Evolutionary conservation across 495 filamentous ascomycete genomes (phyloP).

Genomic region (Trichoderma orchidacearum): DNA sequence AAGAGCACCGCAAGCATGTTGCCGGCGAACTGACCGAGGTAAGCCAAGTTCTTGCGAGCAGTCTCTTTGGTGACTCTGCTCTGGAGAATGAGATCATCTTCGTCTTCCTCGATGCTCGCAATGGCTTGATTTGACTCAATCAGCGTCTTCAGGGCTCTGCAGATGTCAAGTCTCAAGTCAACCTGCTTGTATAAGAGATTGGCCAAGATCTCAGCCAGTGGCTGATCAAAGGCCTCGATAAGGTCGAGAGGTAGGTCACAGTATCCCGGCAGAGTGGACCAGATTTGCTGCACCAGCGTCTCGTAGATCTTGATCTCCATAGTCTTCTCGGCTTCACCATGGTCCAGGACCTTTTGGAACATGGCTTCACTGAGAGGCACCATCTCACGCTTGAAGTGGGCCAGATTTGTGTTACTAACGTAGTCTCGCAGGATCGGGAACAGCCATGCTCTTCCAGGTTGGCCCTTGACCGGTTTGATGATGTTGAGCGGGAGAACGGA

Average conservation of each 20-base stretch:
- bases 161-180: constrained; percentile 73
- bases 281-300: constrained; percentile 88
- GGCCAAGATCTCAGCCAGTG: constrained; percentile 81
- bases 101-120: constrained; percentile 36
- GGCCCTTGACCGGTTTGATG: constrained; percentile 53
- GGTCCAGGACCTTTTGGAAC: constrained; percentile 76
- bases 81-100: constrained; percentile 55
- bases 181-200: constrained; percentile 88
- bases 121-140: constrained; percentile 86
- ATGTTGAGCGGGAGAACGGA: constrained; percentile 76
- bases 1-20: constrained; percentile 91
- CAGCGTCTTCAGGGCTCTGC: constrained; percentile 67
- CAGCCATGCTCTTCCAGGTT: constrained; percentile 86
- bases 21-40: constrained; percentile 63
- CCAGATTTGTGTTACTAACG: constrained; percentile 69
- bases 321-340: constrained; percentile 65
- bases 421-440: constrained; percentile 78
- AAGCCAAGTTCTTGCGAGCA: constrained; percentile 63
- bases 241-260: constrained; percentile 84
- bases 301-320: constrained; percentile 97
- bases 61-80: constrained; percentile 58
- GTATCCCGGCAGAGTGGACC: constrained; percentile 89
- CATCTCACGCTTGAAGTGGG: constrained; percentile 73
- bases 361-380: constrained; percentile 80
- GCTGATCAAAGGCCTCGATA: constrained; percentile 61